These are phyloP conservation scores for Ustilago tritici DNA, from an alignment of 1,284 basidiomycete species.

Conservation along the genomic window DNA sequence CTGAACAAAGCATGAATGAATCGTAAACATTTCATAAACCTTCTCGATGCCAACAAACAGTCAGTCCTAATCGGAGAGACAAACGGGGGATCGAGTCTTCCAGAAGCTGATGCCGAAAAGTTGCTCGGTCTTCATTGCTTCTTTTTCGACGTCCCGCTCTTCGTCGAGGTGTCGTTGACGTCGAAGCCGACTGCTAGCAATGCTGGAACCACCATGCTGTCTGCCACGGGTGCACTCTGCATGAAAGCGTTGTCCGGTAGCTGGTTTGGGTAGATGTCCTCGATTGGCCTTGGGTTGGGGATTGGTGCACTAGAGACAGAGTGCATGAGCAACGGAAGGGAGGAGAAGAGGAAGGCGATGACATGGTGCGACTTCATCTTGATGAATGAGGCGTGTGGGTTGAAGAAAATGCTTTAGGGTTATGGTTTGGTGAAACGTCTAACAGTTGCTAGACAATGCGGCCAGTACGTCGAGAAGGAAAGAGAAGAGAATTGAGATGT, in stretches of 20 bases:
- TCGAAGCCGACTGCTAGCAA: slow-evolving; percentile 22
- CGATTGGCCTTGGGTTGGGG: slow-evolving; percentile 38
- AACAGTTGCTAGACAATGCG: slow-evolving; percentile 7
- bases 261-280: slow-evolving; percentile 36
- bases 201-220: slow-evolving; percentile 10
- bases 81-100: background rate
- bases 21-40: slow-evolving; percentile 8
- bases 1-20: background rate
- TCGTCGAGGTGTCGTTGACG: slow-evolving; percentile 29
- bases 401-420: background rate
- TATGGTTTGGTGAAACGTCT: background rate
- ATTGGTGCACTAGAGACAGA: slow-evolving; percentile 14
- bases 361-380: slow-evolving; percentile 24
- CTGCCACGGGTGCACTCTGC: slow-evolving; percentile 6
- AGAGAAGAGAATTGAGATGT: background rate
- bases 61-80: background rate
- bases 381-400: background rate
- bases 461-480: background rate
- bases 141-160: slow-evolving; percentile 9
- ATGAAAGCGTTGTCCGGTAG: slow-evolving; percentile 14
- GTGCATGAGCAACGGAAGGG: slow-evolving; percentile 6
- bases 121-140: background rate
- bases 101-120: background rate
- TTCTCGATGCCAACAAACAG: background rate
- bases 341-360: background rate